Evolutionary conservation across 2,329 filamentous ascomycete species (phyloP), one percentile per base, ranked within the genome.

Genomic region (Fusarium nelsonii): DNA sequence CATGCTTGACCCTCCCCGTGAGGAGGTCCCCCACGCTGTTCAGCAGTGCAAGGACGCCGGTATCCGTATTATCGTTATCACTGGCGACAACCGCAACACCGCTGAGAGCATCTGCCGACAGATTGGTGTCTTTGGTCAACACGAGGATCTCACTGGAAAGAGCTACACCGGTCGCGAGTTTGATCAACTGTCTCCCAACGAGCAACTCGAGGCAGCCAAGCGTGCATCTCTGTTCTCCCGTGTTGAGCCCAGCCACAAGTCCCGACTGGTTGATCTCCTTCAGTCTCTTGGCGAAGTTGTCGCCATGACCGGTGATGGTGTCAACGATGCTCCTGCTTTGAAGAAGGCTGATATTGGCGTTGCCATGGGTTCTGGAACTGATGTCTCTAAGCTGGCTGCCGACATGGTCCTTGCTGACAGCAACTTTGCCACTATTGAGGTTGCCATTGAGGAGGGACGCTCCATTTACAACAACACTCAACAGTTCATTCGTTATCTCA

Each of bases 391-490:
- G 83, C 85, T 99, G 71, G 96, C 96, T 32, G 93, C 97, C 61
- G 96, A 99, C 79, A 99, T 99, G 96, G 95, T 99, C 52, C 90
- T 99, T 52, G 93, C 94, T 28, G 97, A 99, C 82, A 94, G 97
- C 83, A 99, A 99, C 85, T 99, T 99, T 80, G 96, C 96, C 66
- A 99, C 96, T 5, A 99, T 99, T 73, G 93, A 97, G 79, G 86
- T 93, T 58, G 96, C 96, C 50, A 94, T 99, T 69, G 96, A 99
- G 79, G 96, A 99, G 82, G 96, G 96, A 55, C 92, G 96, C 68
- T 94, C 94, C 69, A 99, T 99, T 82, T 99, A 97, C 88, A 98
- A 96, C 90, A 99, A 99, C 86, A 99, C 96, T 8, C 96, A 99
- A 79, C 96, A 99, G 80, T 99, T 99, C 82, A 99, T 99, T 82